Conservation (phyloP, 1,284 basidiomycete genomes). For the Wallemia ichthyophaga region DNA sequence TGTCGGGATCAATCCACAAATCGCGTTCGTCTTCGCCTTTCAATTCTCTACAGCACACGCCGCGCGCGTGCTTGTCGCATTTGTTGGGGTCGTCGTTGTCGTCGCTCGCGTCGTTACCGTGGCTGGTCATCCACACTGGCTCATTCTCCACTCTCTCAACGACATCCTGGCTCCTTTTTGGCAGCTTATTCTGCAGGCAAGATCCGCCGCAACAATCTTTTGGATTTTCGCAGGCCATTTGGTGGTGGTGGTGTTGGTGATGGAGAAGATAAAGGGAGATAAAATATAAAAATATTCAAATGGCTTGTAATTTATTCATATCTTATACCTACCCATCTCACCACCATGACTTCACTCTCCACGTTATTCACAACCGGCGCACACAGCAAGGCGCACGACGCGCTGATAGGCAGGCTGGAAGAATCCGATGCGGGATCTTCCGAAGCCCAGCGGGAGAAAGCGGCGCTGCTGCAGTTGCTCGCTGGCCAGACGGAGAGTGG, state of each 20-base stretch:
- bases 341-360: too few species aligned
- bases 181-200: background rate
- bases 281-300: too few species aligned
- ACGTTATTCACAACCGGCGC: too few species aligned
- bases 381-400: too few species aligned
- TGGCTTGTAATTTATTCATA: too few species aligned
- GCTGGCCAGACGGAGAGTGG: background rate
- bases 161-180: background rate
- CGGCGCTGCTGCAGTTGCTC: background rate
- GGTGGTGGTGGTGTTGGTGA: too few species aligned
- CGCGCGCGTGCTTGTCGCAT: constrained; percentile 27
- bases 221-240: background rate
- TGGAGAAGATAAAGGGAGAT: too few species aligned
- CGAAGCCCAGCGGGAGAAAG: background rate
- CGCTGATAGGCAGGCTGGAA: background rate
- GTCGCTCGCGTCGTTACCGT: background rate
- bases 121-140: background rate
- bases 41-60: constrained; percentile 52
- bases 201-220: background rate
- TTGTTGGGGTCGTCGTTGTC: constrained; percentile 14
- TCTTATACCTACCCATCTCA: too few species aligned
- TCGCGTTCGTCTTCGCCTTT: constrained; percentile 42
- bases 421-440: background rate
- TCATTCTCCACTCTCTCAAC: background rate
- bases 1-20: constrained; percentile 41